A percentile compares a stretch with the other conserved stretches of the same genome.
These are phyloP conservation scores for Niveomyces coronatus DNA, from an alignment of 2,329 filamentous ascomycete species.

Conservation along the genomic window DNA sequence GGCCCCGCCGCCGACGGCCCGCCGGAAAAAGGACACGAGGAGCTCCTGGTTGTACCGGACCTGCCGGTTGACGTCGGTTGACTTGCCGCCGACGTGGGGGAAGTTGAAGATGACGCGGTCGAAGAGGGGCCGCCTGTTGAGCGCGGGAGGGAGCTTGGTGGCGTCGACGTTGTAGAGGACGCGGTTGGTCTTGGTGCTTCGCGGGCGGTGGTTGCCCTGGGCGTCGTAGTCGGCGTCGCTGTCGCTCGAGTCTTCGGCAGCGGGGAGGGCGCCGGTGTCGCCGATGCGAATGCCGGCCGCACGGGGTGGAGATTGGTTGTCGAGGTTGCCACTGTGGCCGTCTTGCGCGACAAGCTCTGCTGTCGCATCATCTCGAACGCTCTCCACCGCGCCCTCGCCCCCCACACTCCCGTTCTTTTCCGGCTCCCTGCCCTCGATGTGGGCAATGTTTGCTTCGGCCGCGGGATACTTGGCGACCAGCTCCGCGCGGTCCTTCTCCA, in stretches of 20 bases:
- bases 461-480: slow-evolving; percentile 68
- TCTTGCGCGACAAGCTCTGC: slow-evolving; percentile 4
- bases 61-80: slow-evolving; percentile 88
- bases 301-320: background rate
- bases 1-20: slow-evolving; percentile 36
- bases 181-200: slow-evolving; percentile 19
- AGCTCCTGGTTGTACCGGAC: slow-evolving; percentile 83
- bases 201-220: slow-evolving; percentile 13
- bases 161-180: slow-evolving; percentile 58
- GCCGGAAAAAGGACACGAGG: slow-evolving; percentile 57
- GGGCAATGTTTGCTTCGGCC: slow-evolving; percentile 46
- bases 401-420: slow-evolving; percentile 9
- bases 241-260: slow-evolving; percentile 11
- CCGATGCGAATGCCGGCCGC: slow-evolving; percentile 12
- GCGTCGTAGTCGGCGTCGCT: slow-evolving; percentile 11
- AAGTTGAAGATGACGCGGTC: slow-evolving; percentile 92
- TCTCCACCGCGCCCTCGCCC: too few species aligned
- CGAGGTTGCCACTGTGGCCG: slow-evolving; percentile 4
- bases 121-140: slow-evolving; percentile 36
- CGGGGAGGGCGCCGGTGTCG: background rate
- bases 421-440: slow-evolving; percentile 25
- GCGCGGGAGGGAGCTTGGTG: slow-evolving; percentile 44
- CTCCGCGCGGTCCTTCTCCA: slow-evolving; percentile 45
- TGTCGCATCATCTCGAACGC: too few species aligned
- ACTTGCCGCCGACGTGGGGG: slow-evolving; percentile 86